Evolutionary conservation across 1,284 basidiomycete genomes (phyloP).

Genomic region (Stygiomarasmius scandens): DNA sequence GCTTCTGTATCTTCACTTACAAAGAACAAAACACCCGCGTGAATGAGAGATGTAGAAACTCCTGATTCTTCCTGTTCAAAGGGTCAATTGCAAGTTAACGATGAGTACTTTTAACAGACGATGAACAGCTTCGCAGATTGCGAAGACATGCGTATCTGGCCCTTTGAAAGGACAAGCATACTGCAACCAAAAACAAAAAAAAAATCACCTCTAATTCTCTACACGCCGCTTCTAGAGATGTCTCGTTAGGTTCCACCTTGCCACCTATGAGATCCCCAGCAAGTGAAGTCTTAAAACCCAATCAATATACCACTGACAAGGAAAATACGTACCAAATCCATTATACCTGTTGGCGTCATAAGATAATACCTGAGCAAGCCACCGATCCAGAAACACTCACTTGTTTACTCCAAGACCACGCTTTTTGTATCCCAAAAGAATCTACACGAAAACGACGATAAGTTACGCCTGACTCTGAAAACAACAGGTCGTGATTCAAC

Average conservation of each 20-base stretch:
- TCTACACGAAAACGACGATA: constrained; percentile 17
- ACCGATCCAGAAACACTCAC: constrained; percentile 38
- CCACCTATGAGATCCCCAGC: constrained; percentile 47
- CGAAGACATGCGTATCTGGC: no score
- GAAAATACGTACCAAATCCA: constrained; percentile 54
- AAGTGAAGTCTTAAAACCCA: no score
- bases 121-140: no score
- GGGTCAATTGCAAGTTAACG: no score
- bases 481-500: neutral
- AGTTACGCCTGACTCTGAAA: neutral
- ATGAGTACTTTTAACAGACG: no score
- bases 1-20: constrained; percentile 49
- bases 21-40: constrained; percentile 66
- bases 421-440: constrained; percentile 73
- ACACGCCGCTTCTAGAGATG: constrained; percentile 57
- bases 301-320: neutral
- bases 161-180: no score
- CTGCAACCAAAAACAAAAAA: no score
- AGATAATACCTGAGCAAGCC: neutral
- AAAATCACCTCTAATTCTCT: constrained; percentile 62
- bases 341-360: constrained; percentile 51
- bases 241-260: constrained; percentile 69
- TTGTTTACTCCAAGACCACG: constrained; percentile 65
- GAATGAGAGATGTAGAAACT: constrained; percentile 56
- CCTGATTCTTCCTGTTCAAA: constrained; percentile 74